These are phyloP conservation scores for Spongiforma sp. DNA, from an alignment of 1,284 basidiomycete genomes.

Conservation along the genomic window DNA sequence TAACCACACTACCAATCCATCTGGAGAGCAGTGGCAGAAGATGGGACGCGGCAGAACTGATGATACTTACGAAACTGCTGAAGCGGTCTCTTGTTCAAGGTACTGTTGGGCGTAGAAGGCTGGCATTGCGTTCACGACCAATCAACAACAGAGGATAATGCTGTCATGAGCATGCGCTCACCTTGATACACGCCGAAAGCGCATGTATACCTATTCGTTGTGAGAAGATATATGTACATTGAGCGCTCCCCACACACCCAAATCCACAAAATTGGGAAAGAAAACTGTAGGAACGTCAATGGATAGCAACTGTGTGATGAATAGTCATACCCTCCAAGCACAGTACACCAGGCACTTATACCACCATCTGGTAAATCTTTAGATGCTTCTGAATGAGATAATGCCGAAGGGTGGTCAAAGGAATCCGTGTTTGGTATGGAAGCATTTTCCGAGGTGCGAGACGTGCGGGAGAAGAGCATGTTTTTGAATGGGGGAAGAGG, in stretches of 20 bases:
- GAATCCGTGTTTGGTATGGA: neutral
- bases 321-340: constrained; percentile 32
- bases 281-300: constrained; percentile 22
- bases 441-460: neutral
- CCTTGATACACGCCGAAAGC: constrained; percentile 43
- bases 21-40: constrained; percentile 11
- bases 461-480: neutral
- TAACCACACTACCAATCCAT: constrained; percentile 35
- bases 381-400: neutral
- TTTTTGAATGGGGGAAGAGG: neutral
- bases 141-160: too few relatives aligned
- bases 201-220: constrained; percentile 22
- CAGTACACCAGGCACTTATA: constrained; percentile 33
- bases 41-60: neutral
- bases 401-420: neutral
- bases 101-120: constrained; percentile 36
- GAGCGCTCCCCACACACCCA: constrained; percentile 23
- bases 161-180: constrained; percentile 1
- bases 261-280: constrained; percentile 33
- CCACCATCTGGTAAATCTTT: constrained; percentile 30
- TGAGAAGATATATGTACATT: neutral
- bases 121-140: constrained; percentile 2
- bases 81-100: constrained; percentile 37
- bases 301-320: neutral
- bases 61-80: constrained; percentile 35